These are phyloP conservation scores for Gonapodya prolifera DNA, from an alignment of 192 early-diverging fungal genomes.

Conservation along the genomic window DNA sequence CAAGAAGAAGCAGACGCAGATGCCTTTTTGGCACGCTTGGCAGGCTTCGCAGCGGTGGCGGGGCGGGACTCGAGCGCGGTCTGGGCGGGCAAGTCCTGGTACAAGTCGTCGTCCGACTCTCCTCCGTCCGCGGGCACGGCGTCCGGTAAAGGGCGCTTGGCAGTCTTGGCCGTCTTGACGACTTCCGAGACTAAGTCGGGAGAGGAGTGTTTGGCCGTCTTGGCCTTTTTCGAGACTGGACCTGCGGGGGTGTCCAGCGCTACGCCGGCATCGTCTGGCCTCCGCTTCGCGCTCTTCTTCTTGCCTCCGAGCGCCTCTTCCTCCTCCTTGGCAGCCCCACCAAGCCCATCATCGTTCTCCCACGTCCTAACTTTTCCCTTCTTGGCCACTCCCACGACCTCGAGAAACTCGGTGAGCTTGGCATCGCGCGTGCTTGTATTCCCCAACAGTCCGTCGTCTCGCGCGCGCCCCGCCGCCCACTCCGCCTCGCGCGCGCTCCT, in stretches of 20 bases:
- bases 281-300: neutral
- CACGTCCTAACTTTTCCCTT: neutral
- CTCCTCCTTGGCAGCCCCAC: neutral
- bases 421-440: slow-evolving; percentile 52
- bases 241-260: neutral
- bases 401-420: slow-evolving; percentile 71
- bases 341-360: slow-evolving; percentile 17
- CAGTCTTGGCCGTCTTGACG: neutral
- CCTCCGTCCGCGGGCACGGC: neutral
- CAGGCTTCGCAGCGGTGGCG: neutral
- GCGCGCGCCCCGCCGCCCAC: neutral
- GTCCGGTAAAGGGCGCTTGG: neutral
- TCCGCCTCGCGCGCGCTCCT: neutral
- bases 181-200: neutral
- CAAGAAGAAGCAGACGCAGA: too few species aligned
- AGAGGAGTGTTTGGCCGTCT: neutral
- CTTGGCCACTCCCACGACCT: slow-evolving; percentile 21
- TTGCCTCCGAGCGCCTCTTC: slow-evolving; percentile 1
- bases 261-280: neutral
- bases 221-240: neutral
- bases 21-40: neutral
- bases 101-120: neutral
- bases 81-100: neutral
- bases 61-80: neutral
- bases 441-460: neutral